Base-by-base conservation (phyloP, 805 yeast species). In the Kodamaea leandrae region DNA sequence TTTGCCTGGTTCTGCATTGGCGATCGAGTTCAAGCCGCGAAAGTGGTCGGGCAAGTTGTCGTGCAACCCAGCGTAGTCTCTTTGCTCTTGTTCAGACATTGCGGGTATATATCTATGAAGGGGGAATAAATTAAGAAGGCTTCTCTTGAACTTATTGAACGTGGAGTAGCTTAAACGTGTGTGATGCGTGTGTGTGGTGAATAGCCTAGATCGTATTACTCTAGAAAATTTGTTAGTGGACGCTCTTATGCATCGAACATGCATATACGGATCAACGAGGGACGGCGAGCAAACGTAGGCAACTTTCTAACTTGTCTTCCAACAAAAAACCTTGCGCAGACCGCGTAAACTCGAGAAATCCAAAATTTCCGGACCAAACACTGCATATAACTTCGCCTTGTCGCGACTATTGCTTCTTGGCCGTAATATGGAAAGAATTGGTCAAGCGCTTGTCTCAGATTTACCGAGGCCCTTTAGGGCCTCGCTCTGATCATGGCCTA, bases 11-110 rank as follows among this genome's bases (percentile, higher is more conserved):
- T 86, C 88, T 16, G 96, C 96, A 17, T 61, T 72, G 28, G 78
- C 83, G 32, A 88, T 71, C 27, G 93, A 76, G 63, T 90, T 87
- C 43, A 82, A 74, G 43, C 99, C 99, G 43, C 78, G 63, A 68
- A 90, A 93, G 65, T 89, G 85, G 27, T 75, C 44, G 21, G 96
- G 82, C 52, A 90, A 68, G 5, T 59, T 49, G 37, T 54, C 46
- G 45, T 66, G 71, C 36, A 63, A 50, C 12, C 35, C 25, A 20
- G 53, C 28, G 48, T 60, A 63, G 47, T 64, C 60, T 37, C 39
- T 35, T 19, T 39, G 43, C 29, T 40, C 43, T 34, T 21, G 27
- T 21, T 40, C 43, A 37, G 39, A 40, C 43, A 40, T 40, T 8
- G 23, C n/a, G 34, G 43, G 34, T 30, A 40, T 40, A 15, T 40